Base-by-base conservation (phyloP, 2,329 filamentous ascomycete genomes). In the Coniochaeta pulveracea region DNA sequence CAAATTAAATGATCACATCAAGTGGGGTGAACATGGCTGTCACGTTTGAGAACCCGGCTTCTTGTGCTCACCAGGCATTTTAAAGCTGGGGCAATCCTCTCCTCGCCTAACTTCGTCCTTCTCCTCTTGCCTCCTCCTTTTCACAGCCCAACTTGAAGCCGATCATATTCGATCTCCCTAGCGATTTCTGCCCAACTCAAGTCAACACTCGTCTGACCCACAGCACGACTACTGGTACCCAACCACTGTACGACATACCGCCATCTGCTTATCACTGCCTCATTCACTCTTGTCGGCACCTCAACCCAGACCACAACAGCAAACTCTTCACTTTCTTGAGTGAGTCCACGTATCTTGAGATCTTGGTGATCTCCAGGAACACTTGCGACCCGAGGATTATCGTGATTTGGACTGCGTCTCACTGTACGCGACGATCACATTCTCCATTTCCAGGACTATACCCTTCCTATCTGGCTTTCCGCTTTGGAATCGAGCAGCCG, bases 71-170 rank as follows among this genome's bases (percentile, higher is more conserved):
- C 28, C 18, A 21, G 14, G n/a, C 19, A 15, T 47, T 69, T 47
- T 69, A 69, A 69, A 69, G 66, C 57, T 61, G 59, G 57, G 41
- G 57, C 54, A 49, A 51, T 55, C 58, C 62, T 64, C 61, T 57
- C 52, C 45, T 53, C 49, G 55, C 57, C 56, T 54, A 55, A 60
- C 50, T 22, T 49, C 15, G 40, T 38, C 47, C 43, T 45, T 47
- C 35, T 36, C 46, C 47, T 43, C 42, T 46, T 40, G 48, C 48
- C 45, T 55, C 55, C 36, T 21, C 25, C 27, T 22, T 31, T 26
- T 14, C 15, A 6, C 52, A 57, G 51, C 57, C 57, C 54, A 56
- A 56, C 35, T 43, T 23, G 36, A 38, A 31, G 44, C 42, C 46
- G 43, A 43, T 46, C 46, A 44, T 40, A 45, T 37, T 40, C 41